These are phyloP conservation scores for Arxiozyma telluris DNA, from an alignment of 1,139 yeast species.

Conservation along the genomic window DNA sequence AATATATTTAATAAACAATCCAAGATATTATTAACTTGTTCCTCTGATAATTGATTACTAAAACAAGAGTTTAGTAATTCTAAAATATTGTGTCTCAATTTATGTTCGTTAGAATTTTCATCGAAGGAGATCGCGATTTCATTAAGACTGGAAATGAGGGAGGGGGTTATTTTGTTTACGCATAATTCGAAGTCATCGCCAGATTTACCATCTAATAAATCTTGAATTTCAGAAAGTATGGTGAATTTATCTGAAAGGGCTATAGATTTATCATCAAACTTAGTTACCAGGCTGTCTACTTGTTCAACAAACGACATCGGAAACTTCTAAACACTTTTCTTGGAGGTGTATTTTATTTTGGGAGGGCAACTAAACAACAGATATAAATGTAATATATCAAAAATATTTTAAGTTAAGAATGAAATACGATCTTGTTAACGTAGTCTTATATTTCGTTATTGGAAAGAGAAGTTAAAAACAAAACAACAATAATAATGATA, in stretches of 20 bases:
- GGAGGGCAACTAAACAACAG: background rate
- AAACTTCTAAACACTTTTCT: background rate
- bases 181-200: slow-evolving; percentile 65
- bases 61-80: slow-evolving; percentile 78
- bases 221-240: slow-evolving; percentile 66
- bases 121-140: slow-evolving; percentile 66
- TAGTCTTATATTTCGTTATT: too few relatives aligned
- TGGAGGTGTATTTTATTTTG: background rate
- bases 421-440: background rate
- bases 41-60: slow-evolving; percentile 74
- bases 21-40: slow-evolving; percentile 55
- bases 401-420: too few relatives aligned
- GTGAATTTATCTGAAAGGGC: slow-evolving; percentile 20
- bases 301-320: slow-evolving; percentile 39
- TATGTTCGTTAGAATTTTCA: slow-evolving; percentile 57
- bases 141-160: slow-evolving; percentile 51
- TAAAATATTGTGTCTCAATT: slow-evolving; percentile 62
- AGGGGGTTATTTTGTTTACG: slow-evolving; percentile 51
- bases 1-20: slow-evolving; percentile 54
- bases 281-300: slow-evolving; percentile 31
- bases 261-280: slow-evolving; percentile 23
- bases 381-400: background rate
- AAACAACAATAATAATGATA: background rate
- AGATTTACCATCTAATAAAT: slow-evolving; percentile 76
- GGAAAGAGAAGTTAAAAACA: background rate